These are phyloP conservation scores for Bruguiera gymnorhiza DNA, from an alignment of 345 rosid species.

Conservation along the genomic window DNA sequence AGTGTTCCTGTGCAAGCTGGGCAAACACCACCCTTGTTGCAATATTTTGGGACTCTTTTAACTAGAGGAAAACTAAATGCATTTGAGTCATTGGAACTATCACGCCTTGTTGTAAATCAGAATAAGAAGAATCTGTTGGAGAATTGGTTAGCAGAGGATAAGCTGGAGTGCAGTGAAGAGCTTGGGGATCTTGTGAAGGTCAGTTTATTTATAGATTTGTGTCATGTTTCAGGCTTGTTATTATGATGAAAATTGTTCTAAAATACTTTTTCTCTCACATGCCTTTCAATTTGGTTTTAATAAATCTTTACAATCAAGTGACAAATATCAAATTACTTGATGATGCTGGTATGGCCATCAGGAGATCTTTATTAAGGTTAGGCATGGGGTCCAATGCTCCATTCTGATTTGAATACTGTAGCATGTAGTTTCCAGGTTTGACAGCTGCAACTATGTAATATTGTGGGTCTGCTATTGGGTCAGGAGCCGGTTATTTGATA, in stretches of 20 bases:
- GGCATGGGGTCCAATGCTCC: neutral
- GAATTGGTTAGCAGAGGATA: slow-evolving; percentile 95
- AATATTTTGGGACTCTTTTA: slow-evolving; percentile 91
- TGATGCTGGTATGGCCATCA: neutral
- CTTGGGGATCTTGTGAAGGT: slow-evolving; percentile 99
- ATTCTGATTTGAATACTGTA: neutral
- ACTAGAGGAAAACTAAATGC: slow-evolving; percentile 88
- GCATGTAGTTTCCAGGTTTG: neutral
- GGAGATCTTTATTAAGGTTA: neutral
- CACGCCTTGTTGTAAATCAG: slow-evolving; percentile 95
- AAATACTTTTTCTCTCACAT: no score
- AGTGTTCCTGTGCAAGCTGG: slow-evolving; percentile 98
- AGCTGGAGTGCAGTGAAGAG: slow-evolving; percentile 94
- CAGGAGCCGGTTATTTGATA: no score
- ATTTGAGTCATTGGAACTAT: slow-evolving; percentile 91
- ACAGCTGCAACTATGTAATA: neutral
- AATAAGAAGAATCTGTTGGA: slow-evolving; percentile 89
- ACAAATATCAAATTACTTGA: neutral
- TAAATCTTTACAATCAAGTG: no score
- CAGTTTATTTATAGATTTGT: slow-evolving; percentile 16
- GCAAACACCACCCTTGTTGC: slow-evolving; percentile 90
- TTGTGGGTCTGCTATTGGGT: neutral
- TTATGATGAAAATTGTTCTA: neutral
- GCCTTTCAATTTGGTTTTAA: no score
- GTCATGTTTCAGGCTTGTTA: neutral